A percentile compares a stretch with the other conserved stretches of the same genome.
Evolutionary conservation across 78 protist species (phyloP).

Genomic region (Acrasis kona): DNA sequence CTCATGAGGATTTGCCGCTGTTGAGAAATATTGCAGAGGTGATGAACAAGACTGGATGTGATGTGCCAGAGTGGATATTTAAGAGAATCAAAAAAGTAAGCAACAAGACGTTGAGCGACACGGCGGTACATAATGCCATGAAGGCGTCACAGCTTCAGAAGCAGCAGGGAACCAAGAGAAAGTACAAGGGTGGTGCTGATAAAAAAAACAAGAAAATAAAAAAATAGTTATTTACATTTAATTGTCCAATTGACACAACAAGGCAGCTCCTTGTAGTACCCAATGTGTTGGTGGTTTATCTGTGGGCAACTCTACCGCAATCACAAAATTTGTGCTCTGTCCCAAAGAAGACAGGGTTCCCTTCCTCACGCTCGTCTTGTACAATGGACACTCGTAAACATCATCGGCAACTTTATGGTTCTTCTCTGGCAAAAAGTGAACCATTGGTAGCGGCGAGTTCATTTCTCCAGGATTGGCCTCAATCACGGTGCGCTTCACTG

Average conservation of each 20-base stretch:
- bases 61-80: constrained; percentile 81
- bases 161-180: background rate
- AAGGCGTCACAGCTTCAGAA: background rate
- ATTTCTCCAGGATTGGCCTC: constrained; percentile 14
- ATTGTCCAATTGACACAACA: constrained; percentile 3
- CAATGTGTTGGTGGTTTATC: background rate
- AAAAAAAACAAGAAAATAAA: background rate
- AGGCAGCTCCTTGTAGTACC: constrained; percentile 16
- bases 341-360: constrained; percentile 17
- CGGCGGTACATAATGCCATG: too few relatives aligned
- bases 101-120: background rate
- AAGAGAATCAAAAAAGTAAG: background rate
- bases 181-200: background rate
- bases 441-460: constrained; percentile 18
- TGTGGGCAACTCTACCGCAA: constrained; percentile 27
- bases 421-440: constrained; percentile 33
- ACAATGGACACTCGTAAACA: background rate
- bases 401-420: background rate
- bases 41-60: constrained; percentile 60
- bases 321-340: background rate
- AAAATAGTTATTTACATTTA: background rate
- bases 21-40: constrained; percentile 54
- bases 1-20: constrained; percentile 42
- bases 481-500: background rate
- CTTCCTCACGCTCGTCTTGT: constrained; percentile 13